Percentiles rank a stretch among this genome's conserved stretches.
Conservation (phyloP, 805 yeast species). For the Cyberlindnera americana region DNA sequence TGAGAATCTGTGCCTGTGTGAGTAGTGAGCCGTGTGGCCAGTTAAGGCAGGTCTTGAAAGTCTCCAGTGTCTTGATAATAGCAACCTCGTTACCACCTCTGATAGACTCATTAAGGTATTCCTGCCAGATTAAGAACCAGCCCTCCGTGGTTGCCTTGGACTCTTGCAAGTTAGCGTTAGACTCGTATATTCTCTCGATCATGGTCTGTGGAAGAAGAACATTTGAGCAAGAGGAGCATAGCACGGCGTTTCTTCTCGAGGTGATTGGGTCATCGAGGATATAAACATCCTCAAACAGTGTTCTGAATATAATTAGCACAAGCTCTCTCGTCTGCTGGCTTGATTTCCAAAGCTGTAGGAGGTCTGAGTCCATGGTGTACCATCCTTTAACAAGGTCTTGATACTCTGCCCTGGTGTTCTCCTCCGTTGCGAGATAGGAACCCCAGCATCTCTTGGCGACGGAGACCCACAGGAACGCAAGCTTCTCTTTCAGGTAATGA, state of each 20-base stretch:
- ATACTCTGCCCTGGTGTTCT: conserved; percentile 35
- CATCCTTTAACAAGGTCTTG: conserved; percentile 64
- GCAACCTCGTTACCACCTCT: conserved; percentile 41
- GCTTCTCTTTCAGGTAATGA: conserved; percentile 82
- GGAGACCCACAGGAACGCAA: conserved; percentile 88
- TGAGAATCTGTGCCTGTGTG: conserved; percentile 60
- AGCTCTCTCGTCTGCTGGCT: conserved; percentile 67
- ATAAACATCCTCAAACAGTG: conserved; percentile 90
- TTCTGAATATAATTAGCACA: conserved; percentile 72
- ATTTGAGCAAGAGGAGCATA: conserved; percentile 81
- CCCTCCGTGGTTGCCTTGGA: conserved; percentile 76
- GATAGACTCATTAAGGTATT: conserved; percentile 43
- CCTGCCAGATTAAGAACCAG: conserved; percentile 83
- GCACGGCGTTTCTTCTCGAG: conserved; percentile 66
- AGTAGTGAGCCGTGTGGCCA: conserved; percentile 86
- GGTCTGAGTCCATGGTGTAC: conserved; percentile 80
- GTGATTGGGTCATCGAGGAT: conserved; percentile 90
- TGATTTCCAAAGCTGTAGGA: conserved; percentile 71
- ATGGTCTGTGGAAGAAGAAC: conserved; percentile 70
- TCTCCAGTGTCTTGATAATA: conserved; percentile 67
- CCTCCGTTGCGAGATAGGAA: conserved; percentile 42
- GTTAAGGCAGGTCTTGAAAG: conserved; percentile 83
- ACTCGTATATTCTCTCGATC: conserved; percentile 59
- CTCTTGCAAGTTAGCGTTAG: conserved; percentile 55
- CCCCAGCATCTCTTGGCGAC: conserved; percentile 94